These are phyloP conservation scores for Epichloe sp. DNA, from an alignment of 2,329 filamentous ascomycete genomes.

Conservation along the genomic window DNA sequence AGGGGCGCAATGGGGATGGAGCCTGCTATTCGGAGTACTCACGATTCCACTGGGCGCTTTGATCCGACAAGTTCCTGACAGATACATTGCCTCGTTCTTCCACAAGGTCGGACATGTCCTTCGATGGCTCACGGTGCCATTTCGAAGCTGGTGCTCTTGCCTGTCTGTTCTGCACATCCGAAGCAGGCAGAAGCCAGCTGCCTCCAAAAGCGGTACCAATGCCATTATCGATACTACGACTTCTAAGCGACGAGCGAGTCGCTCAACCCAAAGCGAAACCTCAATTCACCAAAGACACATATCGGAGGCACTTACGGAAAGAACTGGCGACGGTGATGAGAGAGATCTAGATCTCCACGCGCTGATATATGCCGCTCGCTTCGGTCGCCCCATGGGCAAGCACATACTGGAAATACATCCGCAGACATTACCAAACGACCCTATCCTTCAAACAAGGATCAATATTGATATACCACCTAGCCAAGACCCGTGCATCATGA, in stretches of 20 bases:
- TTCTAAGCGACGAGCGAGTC: slow-evolving; percentile 2
- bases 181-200: slow-evolving; percentile 12
- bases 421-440: slow-evolving; percentile 25
- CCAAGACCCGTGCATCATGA: slow-evolving; percentile 23
- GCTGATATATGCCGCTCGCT: slow-evolving; percentile 19
- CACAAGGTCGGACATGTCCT: slow-evolving; percentile 10
- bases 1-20: slow-evolving; percentile 58
- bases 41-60: slow-evolving; percentile 47
- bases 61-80: slow-evolving; percentile 28
- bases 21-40: slow-evolving; percentile 52
- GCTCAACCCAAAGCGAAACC: slow-evolving; percentile 4
- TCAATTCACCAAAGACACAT: background rate
- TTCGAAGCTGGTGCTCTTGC: slow-evolving; percentile 10
- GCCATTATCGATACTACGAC: background rate
- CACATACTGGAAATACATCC: slow-evolving; percentile 27
- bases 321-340: slow-evolving; percentile 4
- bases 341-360: slow-evolving; percentile 16
- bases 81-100: slow-evolving; percentile 18
- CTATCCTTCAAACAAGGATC: slow-evolving; percentile 18
- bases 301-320: background rate
- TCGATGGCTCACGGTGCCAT: slow-evolving; percentile 10
- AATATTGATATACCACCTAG: slow-evolving; percentile 23
- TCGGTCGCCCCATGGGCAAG: slow-evolving; percentile 13
- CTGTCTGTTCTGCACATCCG: slow-evolving; percentile 11
- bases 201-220: slow-evolving; percentile 6